Evolutionary conservation across 2,329 filamentous ascomycete species (phyloP).

Genomic region (Alternaria ethzedia): DNA sequence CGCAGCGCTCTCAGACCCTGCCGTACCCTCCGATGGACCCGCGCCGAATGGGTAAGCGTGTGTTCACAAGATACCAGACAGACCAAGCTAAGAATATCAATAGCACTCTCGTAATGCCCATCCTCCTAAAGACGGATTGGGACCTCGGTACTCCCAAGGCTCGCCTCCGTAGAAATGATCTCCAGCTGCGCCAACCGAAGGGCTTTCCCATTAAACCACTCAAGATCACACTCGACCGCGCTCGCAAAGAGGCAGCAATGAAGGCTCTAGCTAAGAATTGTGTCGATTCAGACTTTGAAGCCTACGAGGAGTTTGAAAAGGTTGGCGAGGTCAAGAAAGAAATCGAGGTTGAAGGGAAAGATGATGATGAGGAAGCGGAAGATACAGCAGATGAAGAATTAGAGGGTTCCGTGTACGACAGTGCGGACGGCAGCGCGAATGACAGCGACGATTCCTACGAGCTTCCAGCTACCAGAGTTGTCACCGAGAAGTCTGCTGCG

Average conservation of each 20-base stretch:
- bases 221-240: conserved; percentile 1
- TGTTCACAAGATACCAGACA: neutral
- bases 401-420: neutral
- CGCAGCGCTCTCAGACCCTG: conserved; percentile 4
- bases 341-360: neutral
- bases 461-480: neutral
- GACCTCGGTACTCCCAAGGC: neutral
- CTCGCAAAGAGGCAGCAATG: conserved; percentile 3
- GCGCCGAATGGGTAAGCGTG: neutral
- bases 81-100: neutral
- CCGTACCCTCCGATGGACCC: neutral
- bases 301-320: conserved; percentile 3
- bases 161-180: neutral
- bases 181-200: conserved; percentile 6
- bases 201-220: conserved; percentile 10
- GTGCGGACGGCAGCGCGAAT: neutral
- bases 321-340: neutral
- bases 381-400: neutral
- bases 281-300: neutral
- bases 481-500: neutral
- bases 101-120: conserved; percentile 1
- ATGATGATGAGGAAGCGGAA: neutral
- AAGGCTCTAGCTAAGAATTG: neutral
- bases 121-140: neutral
- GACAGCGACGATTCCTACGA: neutral